Evolutionary conservation across 73 alveolate genomes (phyloP), one percentile per base, ranked within the genome.

Genomic region (Durusdinium trenchii): DNA sequence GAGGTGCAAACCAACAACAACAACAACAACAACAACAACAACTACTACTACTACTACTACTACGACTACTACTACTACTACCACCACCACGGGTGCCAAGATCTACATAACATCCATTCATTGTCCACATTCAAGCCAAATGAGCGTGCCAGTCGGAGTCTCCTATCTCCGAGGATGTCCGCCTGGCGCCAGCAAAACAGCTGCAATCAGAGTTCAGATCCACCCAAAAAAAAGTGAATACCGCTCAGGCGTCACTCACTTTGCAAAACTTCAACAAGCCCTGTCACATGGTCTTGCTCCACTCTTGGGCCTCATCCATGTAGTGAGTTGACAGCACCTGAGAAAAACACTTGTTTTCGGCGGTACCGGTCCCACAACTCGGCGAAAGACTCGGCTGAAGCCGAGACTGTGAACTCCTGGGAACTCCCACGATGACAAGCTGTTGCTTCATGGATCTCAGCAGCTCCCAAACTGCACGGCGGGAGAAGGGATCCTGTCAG

Each of bases 391-490:
- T 64, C 38, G 16, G 36, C 30, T 75, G 52, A 23, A n/a, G 38
- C 42, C 85, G 6, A 9, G 85, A 75, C 36, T 18, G 10, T 47
- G 62, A 6, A 0, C 30, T 40, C 7, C 91, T 26, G 91, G 91
- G 94, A 16, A 52, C 38, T 75, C 52, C 48, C 42, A 36, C 94
- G 23, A 75, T 84, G 78, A 84, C 94, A 51, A 73, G 94, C 20
- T 75, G 76, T 20, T 84, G 75, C 90, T 91, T 91, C 98, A 91
- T 91, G 60, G 98, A 32, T 54, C 99, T 98, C 71, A 99, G 95
- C 36, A 99, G 98, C 87, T 99, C 99, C 99, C 99, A 99, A 54
- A 99, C 99, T 45, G 98, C 86, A 64, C 99, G 99, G 40, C 99
- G 99, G n/a, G 99, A 98, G 81, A 99, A 99, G 78, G 99, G 99